These are phyloP conservation scores for Stagonosporopsis tanaceti DNA, from an alignment of 2,329 filamentous ascomycete genomes.

Conservation along the genomic window DNA sequence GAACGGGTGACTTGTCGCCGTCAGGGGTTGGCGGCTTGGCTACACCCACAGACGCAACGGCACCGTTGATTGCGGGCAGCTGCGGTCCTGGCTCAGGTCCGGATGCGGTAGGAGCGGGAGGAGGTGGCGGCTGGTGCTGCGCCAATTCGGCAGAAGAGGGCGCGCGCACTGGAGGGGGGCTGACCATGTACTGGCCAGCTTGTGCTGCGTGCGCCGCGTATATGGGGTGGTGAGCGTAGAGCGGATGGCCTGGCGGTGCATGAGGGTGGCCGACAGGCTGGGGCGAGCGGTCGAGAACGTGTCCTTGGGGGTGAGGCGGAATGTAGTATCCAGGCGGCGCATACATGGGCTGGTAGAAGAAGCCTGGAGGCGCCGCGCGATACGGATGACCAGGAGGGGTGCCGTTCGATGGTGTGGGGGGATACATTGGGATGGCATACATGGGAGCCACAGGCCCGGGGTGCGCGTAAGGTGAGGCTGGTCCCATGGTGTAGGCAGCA, in stretches of 20 bases:
- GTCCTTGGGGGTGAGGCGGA: constrained; percentile 28
- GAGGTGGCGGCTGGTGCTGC: constrained; percentile 52
- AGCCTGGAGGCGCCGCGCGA: constrained; percentile 41
- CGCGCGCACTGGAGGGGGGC: constrained; percentile 50
- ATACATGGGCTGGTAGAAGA: constrained; percentile 42
- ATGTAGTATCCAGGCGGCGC: constrained; percentile 44
- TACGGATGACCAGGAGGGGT: constrained; percentile 54
- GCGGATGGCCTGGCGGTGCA: constrained; percentile 42
- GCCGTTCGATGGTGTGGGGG: constrained; percentile 52
- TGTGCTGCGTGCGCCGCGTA: constrained; percentile 41
- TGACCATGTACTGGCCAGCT: constrained; percentile 47
- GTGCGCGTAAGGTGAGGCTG: constrained; percentile 60
- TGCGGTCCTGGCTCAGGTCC: constrained; percentile 47
- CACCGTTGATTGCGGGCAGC: constrained; percentile 46
- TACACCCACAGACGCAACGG: constrained; percentile 27
- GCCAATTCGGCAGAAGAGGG: constrained; percentile 52
- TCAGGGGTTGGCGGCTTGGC: constrained; percentile 45
- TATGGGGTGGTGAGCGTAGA: constrained; percentile 38
- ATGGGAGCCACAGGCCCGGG: constrained; percentile 52
- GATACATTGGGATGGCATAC: constrained; percentile 51
- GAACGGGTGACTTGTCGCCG: constrained; percentile 52
- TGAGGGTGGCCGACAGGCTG: constrained; percentile 51
- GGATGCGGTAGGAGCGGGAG: constrained; percentile 27
- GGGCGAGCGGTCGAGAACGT: constrained; percentile 47
- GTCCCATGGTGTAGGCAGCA: constrained; percentile 61